Base-by-base conservation (phyloP, 306 rosid genomes). In the Pterocarpus santalinus region DNA sequence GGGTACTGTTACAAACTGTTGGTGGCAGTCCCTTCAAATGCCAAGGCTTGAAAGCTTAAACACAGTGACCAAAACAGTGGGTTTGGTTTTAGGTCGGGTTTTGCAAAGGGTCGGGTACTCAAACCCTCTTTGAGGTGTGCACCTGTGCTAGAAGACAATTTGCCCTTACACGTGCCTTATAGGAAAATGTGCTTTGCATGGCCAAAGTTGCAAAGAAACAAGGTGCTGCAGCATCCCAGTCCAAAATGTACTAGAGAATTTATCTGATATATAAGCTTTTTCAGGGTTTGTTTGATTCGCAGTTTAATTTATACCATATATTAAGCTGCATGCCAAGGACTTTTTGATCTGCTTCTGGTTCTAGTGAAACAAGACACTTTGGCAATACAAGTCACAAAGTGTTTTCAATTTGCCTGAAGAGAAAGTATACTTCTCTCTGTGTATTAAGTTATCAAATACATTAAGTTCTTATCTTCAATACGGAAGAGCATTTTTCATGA, bases 111-210 rank as follows among this genome's bases (percentile, higher is more conserved):
- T 28, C 56, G 86, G 58, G 44, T 73, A 5, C 8, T 38, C 63
- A 32, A 32, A 10, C n/a, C 4, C 16, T 35, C 10, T 28, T 1
- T 0, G 34, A 17, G 43, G 12, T 8, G 3, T n/a, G 75, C 81
- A 74, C 52, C 43, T 33, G 85, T 56, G 76, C 81, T 41, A 44
- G 17, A 58, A 41, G 66, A 69, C 81, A 33, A 70, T 49, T 52
- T 47, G 47, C 34, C 53, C 33, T 1, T 13, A 52, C 68, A 70
- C 82, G 78, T 76, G 77, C 61, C 80, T 65, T 49, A 33, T 57
- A 47, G 38, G 73, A 28, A 76, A 34, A 49, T 33, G 35, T 49
- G 64, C 62, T 12, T 36, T 65, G 43, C 39, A 28, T 34, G 75
- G 62, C 46, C 16, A 32, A 28, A 0, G 39, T 0, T 43, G 28